Conservation (phyloP, 805 yeast genomes). For the Candida insectalens region DNA sequence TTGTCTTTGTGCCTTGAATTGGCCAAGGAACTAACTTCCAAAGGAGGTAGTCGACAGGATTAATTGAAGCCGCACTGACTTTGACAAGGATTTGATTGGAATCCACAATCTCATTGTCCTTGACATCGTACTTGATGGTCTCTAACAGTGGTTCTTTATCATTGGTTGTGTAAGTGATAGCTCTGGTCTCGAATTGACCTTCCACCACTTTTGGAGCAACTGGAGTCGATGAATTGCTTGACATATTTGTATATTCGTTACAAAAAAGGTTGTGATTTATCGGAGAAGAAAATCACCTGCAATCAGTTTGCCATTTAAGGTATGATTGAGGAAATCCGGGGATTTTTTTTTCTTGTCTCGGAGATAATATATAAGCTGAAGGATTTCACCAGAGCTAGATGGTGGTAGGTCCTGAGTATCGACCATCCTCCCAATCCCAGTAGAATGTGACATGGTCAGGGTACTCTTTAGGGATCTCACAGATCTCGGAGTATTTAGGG, state of each 20-base stretch:
- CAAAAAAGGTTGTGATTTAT: no score
- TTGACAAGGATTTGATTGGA: slow-evolving; percentile 12
- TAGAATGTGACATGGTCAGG: slow-evolving; percentile 16
- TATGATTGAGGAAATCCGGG: no score
- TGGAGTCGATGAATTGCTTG: no score
- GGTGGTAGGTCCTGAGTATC: no score
- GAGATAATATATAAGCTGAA: no score
- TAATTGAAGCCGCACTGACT: slow-evolving; percentile 11
- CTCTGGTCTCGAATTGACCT: slow-evolving; percentile 6
- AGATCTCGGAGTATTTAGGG: slow-evolving; percentile 7
- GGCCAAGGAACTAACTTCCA: slow-evolving; percentile 4
- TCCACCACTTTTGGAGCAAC: slow-evolving; percentile 5
- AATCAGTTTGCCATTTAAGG: no score
- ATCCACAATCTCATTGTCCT: slow-evolving; percentile 2
- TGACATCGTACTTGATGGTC: not conserved
- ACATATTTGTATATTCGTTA: no score
- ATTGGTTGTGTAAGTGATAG: slow-evolving; percentile 9
- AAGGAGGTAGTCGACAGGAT: slow-evolving; percentile 15
- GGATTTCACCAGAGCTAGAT: no score
- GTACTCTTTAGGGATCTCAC: slow-evolving; percentile 8
- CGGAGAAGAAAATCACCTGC: no score
- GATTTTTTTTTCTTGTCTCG: no score
- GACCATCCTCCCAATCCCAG: slow-evolving; percentile 17
- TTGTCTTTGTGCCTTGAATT: slow-evolving; percentile 6
- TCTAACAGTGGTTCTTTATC: slow-evolving; percentile 4